Percentiles rank a stretch among this genome's conserved stretches.
phyloP scores from a whole-genome alignment of 768 basidiomycete species.

The Suillus subluteus region DNA sequence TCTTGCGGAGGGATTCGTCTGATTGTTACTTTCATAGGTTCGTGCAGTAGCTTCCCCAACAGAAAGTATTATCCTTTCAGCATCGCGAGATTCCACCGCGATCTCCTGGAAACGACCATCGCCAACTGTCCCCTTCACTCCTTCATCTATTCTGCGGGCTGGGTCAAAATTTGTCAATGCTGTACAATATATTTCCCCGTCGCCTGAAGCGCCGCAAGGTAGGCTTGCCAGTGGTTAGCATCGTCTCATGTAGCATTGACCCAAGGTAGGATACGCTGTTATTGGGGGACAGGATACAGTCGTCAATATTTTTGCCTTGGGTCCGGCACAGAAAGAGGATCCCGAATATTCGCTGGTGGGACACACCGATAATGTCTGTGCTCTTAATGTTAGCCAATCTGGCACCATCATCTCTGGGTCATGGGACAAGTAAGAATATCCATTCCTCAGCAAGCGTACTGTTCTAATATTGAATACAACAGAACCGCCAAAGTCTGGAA shows the following conservation, averaged over 20 bases:
- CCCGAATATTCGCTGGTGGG: conserved; percentile 85
- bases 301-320: conserved; percentile 79
- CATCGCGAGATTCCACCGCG: conserved; percentile 90
- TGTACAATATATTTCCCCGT: conserved; percentile 76
- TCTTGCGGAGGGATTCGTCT: conserved; percentile 18
- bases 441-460: neutral
- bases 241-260: conserved; percentile 13
- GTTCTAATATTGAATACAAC: conserved; percentile 9
- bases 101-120: conserved; percentile 77
- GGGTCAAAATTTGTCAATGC: conserved; percentile 83
- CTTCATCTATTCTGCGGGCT: conserved; percentile 57
- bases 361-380: conserved; percentile 89
- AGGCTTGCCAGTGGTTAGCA: conserved; percentile 23
- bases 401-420: conserved; percentile 91
- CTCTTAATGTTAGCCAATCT: conserved; percentile 68
- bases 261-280: conserved; percentile 71
- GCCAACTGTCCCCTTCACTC: conserved; percentile 52
- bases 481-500: conserved; percentile 97
- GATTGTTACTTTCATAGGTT: conserved; percentile 56
- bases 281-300: conserved; percentile 90
- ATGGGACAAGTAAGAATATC: conserved; percentile 83
- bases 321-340: conserved; percentile 58
- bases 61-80: conserved; percentile 80
- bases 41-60: conserved; percentile 80
- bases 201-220: conserved; percentile 73